Conservation (phyloP, 495 filamentous ascomycete species). For the Extremus antarcticus region DNA sequence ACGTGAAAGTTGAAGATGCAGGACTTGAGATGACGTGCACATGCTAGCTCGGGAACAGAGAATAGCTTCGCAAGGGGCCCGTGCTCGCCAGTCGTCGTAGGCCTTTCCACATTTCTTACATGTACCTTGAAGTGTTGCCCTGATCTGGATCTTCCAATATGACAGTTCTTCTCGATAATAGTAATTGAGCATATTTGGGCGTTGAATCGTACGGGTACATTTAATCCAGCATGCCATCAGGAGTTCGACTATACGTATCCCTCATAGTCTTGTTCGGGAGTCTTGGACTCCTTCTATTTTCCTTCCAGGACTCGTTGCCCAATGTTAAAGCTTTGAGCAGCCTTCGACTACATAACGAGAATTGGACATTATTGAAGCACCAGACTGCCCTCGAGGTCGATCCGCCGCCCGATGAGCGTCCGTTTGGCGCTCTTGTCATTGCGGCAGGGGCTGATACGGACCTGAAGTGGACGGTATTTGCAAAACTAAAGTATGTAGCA, state of each 20-base stretch:
- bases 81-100: too few species aligned
- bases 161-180: neutral
- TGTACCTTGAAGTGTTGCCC: too few species aligned
- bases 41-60: too few species aligned
- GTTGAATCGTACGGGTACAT: neutral
- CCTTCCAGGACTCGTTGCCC: neutral
- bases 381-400: neutral
- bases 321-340: neutral
- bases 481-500: slow-evolving; percentile 2
- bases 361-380: neutral
- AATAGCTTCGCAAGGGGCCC: too few species aligned
- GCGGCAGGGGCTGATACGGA: neutral
- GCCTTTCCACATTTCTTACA: too few species aligned
- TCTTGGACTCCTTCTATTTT: neutral
- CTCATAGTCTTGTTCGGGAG: neutral
- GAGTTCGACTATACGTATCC: neutral
- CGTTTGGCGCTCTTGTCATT: slow-evolving; percentile 1
- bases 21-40: neutral
- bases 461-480: neutral
- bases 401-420: neutral
- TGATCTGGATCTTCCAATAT: too few species aligned
- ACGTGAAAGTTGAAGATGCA: neutral
- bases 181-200: neutral
- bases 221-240: neutral
- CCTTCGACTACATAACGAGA: neutral